These are phyloP conservation scores for Rhododendron williamsianum DNA, from an alignment of 148 eudicot genomes.

Conservation along the genomic window DNA sequence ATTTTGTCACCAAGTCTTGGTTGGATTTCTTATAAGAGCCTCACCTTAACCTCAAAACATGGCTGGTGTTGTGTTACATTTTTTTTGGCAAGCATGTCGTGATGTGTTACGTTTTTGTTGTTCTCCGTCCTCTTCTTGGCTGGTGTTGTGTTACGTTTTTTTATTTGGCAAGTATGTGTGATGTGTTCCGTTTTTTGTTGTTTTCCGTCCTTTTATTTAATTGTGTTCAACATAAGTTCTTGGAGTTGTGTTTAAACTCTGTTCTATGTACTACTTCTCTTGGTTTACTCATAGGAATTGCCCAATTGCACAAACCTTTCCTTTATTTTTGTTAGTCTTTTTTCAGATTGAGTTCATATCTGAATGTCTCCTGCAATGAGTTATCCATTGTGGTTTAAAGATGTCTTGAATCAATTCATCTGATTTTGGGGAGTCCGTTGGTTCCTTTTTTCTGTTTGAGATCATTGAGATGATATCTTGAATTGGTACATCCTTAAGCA, in stretches of 20 bases:
- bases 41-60: background rate
- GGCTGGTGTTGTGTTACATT: background rate
- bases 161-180: background rate
- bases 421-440: background rate
- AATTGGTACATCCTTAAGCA: background rate
- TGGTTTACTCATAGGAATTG: background rate
- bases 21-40: constrained; percentile 50
- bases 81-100: no score
- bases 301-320: background rate
- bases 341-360: background rate
- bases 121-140: background rate
- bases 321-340: background rate
- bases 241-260: background rate
- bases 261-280: background rate
- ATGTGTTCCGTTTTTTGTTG: background rate
- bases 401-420: background rate
- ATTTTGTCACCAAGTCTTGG: constrained; percentile 84
- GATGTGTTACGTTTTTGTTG: background rate
- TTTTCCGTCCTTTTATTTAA: background rate
- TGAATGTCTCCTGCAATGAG: background rate
- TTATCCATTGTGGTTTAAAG: background rate
- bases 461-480: background rate
- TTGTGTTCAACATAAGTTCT: background rate
- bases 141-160: background rate
- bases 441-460: background rate